A percentile compares a stretch with the other conserved stretches of the same genome.
phyloP scores from a whole-genome alignment of 1,139 yeast species.

The Yamadazyma siamensis region DNA sequence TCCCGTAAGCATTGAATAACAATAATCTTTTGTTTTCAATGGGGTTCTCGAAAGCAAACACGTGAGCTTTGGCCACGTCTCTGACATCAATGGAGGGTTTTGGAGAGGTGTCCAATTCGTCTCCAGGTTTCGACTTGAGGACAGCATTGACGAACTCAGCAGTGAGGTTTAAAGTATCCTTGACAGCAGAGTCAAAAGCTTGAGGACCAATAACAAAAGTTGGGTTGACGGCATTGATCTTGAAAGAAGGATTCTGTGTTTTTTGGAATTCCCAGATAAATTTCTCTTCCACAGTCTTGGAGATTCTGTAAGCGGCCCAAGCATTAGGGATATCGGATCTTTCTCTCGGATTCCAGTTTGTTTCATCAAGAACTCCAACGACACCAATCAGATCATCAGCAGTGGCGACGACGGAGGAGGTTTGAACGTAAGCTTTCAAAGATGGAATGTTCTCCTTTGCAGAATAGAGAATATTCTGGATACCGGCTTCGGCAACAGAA shows the following conservation, averaged over 20 bases:
- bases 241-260: slow-evolving; percentile 21
- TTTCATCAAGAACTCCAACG: slow-evolving; percentile 19
- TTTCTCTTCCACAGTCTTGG: slow-evolving; percentile 30
- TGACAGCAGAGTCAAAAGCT: slow-evolving; percentile 25
- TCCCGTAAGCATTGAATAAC: slow-evolving; percentile 29
- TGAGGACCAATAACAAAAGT: slow-evolving; percentile 38
- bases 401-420: slow-evolving; percentile 19
- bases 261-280: slow-evolving; percentile 53
- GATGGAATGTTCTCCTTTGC: slow-evolving; percentile 20
- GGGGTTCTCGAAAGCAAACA: slow-evolving; percentile 34
- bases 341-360: slow-evolving; percentile 35
- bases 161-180: slow-evolving; percentile 37
- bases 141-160: slow-evolving; percentile 29
- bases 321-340: slow-evolving; percentile 17
- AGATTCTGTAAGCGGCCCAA: slow-evolving; percentile 24
- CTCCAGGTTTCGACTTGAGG: slow-evolving; percentile 15
- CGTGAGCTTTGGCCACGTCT: slow-evolving; percentile 52
- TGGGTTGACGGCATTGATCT: slow-evolving; percentile 26
- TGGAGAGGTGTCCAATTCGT: slow-evolving; percentile 11
- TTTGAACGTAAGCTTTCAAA: slow-evolving; percentile 21
- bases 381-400: too few relatives aligned
- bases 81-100: slow-evolving; percentile 46
- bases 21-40: slow-evolving; percentile 32
- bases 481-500: slow-evolving; percentile 19
- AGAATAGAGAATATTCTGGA: slow-evolving; percentile 20